Percentiles rank a stretch among this genome's conserved stretches.
These are phyloP conservation scores for Citrus trifoliata DNA, from an alignment of 345 rosid genomes.

Conservation along the genomic window DNA sequence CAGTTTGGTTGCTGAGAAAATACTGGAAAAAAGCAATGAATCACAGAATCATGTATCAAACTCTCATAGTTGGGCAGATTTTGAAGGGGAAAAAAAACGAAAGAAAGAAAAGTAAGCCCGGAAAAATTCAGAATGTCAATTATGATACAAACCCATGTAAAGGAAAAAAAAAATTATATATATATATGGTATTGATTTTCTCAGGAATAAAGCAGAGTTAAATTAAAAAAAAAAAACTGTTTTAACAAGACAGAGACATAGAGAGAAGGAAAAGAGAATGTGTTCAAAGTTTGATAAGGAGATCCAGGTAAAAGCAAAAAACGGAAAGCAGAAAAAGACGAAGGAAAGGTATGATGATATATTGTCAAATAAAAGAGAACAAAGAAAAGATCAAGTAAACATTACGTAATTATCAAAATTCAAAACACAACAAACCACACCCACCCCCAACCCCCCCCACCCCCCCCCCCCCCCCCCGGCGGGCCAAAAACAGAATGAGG, in stretches of 20 bases:
- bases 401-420: slow-evolving; percentile 7
- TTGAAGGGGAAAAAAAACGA: neutral
- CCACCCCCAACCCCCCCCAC: no score
- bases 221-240: neutral
- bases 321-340: slow-evolving; percentile 42
- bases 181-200: neutral
- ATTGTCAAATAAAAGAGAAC: slow-evolving; percentile 23
- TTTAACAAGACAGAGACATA: neutral
- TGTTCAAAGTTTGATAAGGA: slow-evolving; percentile 25
- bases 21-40: slow-evolving; percentile 1
- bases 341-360: slow-evolving; percentile 40
- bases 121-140: slow-evolving; percentile 5
- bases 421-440: no score
- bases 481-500: no score
- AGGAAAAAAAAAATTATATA: neutral
- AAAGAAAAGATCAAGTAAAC: slow-evolving; percentile 25
- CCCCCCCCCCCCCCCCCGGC: no score
- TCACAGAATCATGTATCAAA: neutral
- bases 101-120: neutral
- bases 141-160: neutral
- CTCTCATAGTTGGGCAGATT: neutral
- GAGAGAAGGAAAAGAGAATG: slow-evolving; percentile 1
- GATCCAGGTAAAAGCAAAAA: slow-evolving; percentile 28
- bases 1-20: neutral
- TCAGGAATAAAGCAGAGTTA: neutral